Evolutionary conservation across 345 rosid species (phyloP), one percentile per base, ranked within the genome.

Genomic region (Raphanus raphanistrum): DNA sequence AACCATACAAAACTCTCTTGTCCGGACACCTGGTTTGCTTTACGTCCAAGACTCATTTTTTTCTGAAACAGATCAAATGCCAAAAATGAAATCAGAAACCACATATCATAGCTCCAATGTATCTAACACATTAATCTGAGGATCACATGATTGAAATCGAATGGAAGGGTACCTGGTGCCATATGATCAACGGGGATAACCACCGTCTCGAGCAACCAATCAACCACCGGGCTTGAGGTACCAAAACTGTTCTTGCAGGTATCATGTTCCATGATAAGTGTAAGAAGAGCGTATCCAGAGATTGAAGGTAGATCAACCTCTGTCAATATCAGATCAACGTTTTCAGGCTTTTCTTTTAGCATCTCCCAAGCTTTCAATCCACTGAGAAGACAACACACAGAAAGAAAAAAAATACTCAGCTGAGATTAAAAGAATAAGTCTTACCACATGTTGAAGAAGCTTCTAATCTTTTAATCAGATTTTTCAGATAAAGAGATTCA

Each of bases 321-420:
- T 1, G 99, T 87, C 82, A 95, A 78, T 76, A 95, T 89, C 79
- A 95, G 84, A 79, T 95, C 99, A 35, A 91, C 68, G 41, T 81
- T 79, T 61, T 83, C 82, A 0, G 94, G 89, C n/a, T 85, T 85
- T 73, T 85, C 93, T 82, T 88, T 90, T 27, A 91, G 83, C 74
- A 88, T 82, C 87, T 92, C 95, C 99, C 99, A 95, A n/a, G 98
- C 99, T 82, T 88, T 88, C 57, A 95, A 83, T 33, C 99, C 99
- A 87, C 99, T 95, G 88, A 77, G 68, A 77, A 2, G 17, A 0
- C n/a, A n/a, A n/a, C 15, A 71, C 45, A 63, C 6, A 1, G 8
- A 2, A 45, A 12, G 6, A 1, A 26, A 26, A 28, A 59, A 11
- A 60, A 11, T 5, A 9, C 4, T 9, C 45, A 16, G 6, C 27